Evolutionary conservation across 2,329 filamentous ascomycete species (phyloP), one percentile per base, ranked within the genome.

Genomic region (Talaromyces amestolkiae): DNA sequence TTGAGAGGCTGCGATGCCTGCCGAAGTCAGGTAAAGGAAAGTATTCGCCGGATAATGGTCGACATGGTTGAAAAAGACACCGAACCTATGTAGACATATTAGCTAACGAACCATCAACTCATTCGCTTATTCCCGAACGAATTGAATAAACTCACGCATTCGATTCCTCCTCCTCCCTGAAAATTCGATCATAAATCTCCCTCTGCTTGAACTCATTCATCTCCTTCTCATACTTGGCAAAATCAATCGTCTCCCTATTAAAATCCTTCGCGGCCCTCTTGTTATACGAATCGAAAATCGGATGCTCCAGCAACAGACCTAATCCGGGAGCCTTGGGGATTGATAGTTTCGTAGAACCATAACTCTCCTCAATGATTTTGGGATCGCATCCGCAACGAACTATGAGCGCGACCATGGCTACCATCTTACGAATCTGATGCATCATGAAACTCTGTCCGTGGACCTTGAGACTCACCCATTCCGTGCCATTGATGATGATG

Each of bases 401-500:
- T 6, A 94, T 83, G 67, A 99, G 83, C 39, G 92, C 88, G 9
- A 88, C 92, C 90, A 99, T 93, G 65, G 91, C 92, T 17, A 99
- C 92, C 95, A 99, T 98, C 80, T 98, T 99, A 73, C 95, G 90
- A 78, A 99, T 99, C 81, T 99, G 95, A 79, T 99, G 95, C 95
- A 99, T 99, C 95, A 99, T 99, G 84, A 99, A 99, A 74, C 90
- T 94, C 79, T 99, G 95, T 0, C 95, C 95, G 78, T 99, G 95
- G 27, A 99, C 93, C 76, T 96, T 97, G 70, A 98, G 84, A 51
- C 91, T 95, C 4, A 99, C 84, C 95, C 95, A 99, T 81, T 99
- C 91, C 1, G 93, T 97, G 74, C 94, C 89, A 76, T 92, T 87
- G 78, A 96, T 96, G 74, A 93, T 87, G 73, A 97, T 89, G 0